A percentile compares a stretch with the other conserved stretches of the same genome.
These are phyloP conservation scores for Blastocystis sp. DNA, from an alignment of 352 stramenopile genomes.

Conservation along the genomic window DNA sequence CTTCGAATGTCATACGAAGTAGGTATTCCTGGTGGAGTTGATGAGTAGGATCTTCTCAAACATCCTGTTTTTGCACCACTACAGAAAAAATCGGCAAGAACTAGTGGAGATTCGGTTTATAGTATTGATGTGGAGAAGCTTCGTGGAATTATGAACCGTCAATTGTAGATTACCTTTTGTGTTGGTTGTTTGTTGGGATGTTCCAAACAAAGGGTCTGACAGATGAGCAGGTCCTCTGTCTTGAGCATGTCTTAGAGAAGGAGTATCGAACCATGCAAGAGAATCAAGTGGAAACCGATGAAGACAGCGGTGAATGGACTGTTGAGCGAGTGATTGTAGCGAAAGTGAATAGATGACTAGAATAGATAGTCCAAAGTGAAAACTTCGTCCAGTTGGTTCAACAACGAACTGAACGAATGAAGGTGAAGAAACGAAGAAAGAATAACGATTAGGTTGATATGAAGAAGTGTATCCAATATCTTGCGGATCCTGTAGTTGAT, in stretches of 20 bases:
- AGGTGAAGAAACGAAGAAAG: too few relatives aligned
- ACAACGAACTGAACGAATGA: too few relatives aligned
- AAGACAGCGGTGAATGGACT: background rate
- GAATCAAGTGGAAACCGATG: background rate
- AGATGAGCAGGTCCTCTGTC: background rate
- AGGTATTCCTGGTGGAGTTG: background rate
- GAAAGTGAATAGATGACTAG: background rate
- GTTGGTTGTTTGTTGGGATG: background rate
- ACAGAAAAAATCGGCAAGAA: background rate
- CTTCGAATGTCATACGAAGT: slow-evolving; percentile 18
- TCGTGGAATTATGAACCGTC: background rate
- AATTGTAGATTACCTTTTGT: slow-evolving; percentile 34
- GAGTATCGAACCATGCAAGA: background rate
- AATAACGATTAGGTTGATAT: background rate
- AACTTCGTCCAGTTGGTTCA: too few relatives aligned
- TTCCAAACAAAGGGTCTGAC: background rate
- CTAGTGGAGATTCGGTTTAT: background rate
- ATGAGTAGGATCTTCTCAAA: slow-evolving; percentile 13
- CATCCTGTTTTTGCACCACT: background rate
- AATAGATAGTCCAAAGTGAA: background rate
- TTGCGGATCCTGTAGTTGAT: slow-evolving; percentile 4
- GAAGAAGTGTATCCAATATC: background rate
- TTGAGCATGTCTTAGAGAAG: background rate
- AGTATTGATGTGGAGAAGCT: slow-evolving; percentile 2
- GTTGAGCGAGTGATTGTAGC: background rate